Base-by-base conservation (phyloP, 2,329 filamentous ascomycete species). In the Fusarium xyrophilum region DNA sequence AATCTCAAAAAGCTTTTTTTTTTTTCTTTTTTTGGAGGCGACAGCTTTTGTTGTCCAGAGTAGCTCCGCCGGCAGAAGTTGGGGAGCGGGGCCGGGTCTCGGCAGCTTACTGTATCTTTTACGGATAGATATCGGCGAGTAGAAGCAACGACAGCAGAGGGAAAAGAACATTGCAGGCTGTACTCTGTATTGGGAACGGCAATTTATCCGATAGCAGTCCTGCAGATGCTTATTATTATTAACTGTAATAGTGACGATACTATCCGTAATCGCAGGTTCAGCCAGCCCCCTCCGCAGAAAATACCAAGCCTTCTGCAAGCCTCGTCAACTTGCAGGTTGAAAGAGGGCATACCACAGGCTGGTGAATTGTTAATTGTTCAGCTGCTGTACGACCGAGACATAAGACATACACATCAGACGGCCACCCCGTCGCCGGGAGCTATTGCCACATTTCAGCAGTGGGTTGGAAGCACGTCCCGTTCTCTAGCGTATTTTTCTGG, bases 401-500 rank as follows among this genome's bases (percentile, higher is more conserved):
- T 30, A 30, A 39, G 43, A 33, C 56, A 61, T n/a, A n/a, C 60
- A 47, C 53, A 69, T 46, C 46, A 42, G 42, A 55, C 62, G 66
- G 66, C 60, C 48, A 52, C 62, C 54, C 70, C 68, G 68, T 69
- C 62, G 44, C 44, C 60, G 44, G 51, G 51, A 47, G 35, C 40
- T 40, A 59, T 72, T 62, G 71, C 71, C 71, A 72, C 70, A 51
- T 46, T 47, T 65, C 62, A 65, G 56, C 57, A 63, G 64, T 58
- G 62, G 53, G 46, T 50, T 59, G 42, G 42, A 63, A 51, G 48
- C 54, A 56, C 19, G 66, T 48, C 68, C 70, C 67, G 59, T 72
- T 72, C 67, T 68, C 63, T 73, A 73, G 65, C 70, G 69, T 33
- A 30, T 48, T 59, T 67, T 69, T 51, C 67, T 67, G 61, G 67